phyloP scores from a whole-genome alignment of 345 rosid species.

The Eucalyptus polybractea region DNA sequence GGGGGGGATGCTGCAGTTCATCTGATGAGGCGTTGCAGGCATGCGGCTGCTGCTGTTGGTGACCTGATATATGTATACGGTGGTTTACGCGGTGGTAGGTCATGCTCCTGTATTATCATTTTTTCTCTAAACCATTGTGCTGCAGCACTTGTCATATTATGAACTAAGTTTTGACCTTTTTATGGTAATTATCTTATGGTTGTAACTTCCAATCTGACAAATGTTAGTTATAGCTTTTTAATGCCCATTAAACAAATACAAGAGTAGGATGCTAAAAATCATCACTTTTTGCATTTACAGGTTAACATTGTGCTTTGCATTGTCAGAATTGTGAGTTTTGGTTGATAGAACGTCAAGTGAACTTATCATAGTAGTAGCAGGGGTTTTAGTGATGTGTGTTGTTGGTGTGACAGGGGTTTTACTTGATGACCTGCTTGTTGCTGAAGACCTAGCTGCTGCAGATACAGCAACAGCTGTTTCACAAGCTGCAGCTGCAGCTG shows the following conservation, averaged over 20 bases:
- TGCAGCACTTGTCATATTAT: background rate
- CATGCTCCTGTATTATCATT: background rate
- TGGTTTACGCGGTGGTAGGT: slow-evolving; percentile 97
- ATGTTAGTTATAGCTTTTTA: background rate
- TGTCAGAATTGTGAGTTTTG: background rate
- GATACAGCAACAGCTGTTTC: slow-evolving; percentile 90
- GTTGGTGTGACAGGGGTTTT: slow-evolving; percentile 46
- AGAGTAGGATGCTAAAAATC: background rate
- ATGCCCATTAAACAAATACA: background rate
- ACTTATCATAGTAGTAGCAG: background rate
- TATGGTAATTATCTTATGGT: background rate
- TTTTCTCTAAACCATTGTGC: background rate
- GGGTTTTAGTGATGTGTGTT: background rate
- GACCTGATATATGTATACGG: slow-evolving; percentile 93
- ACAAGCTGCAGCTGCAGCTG: slow-evolving; percentile 90
- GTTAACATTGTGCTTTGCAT: background rate
- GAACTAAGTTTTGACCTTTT: background rate
- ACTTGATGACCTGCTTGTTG: slow-evolving; percentile 95
- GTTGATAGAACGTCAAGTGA: background rate
- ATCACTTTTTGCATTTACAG: background rate
- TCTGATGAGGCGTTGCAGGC: slow-evolving; percentile 98
- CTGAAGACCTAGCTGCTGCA: slow-evolving; percentile 93
- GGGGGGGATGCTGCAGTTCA: slow-evolving; percentile 98
- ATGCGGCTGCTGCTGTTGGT: slow-evolving; percentile 97
- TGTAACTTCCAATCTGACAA: background rate